phyloP scores from a whole-genome alignment of 1,284 basidiomycete genomes.

The Bjerkandera adusta region DNA sequence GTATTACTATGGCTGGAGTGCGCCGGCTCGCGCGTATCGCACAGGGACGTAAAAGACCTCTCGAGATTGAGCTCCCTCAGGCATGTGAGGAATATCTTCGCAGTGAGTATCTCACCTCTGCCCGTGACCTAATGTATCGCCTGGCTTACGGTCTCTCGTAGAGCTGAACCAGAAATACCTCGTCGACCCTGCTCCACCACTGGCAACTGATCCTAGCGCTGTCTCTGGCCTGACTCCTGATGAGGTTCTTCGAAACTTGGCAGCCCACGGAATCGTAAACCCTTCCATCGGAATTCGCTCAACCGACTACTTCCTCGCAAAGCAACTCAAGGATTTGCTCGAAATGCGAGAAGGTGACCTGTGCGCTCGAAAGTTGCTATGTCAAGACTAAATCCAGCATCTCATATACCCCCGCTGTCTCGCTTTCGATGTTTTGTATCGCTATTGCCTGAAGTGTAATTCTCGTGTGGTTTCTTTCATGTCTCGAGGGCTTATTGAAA shows the following conservation, averaged over 20 bases:
- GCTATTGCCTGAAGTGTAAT: not conserved
- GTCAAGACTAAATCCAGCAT: slow-evolving; percentile 16
- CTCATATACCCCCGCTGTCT: too few relatives aligned
- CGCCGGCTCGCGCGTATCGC: slow-evolving; percentile 46
- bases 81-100: slow-evolving; percentile 52
- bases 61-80: slow-evolving; percentile 52
- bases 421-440: not conserved
- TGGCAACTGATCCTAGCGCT: slow-evolving; percentile 42
- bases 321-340: slow-evolving; percentile 33
- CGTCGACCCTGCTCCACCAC: slow-evolving; percentile 42
- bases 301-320: slow-evolving; percentile 29
- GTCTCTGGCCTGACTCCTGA: slow-evolving; percentile 41
- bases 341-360: slow-evolving; percentile 46
- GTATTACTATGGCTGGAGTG: slow-evolving; percentile 53
- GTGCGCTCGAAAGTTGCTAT: slow-evolving; percentile 46
- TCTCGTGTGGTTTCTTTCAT: too few relatives aligned
- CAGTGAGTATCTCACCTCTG: slow-evolving; percentile 34
- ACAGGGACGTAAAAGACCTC: slow-evolving; percentile 27
- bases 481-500: too few relatives aligned
- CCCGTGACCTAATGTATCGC: not conserved
- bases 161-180: slow-evolving; percentile 47
- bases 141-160: slow-evolving; percentile 22
- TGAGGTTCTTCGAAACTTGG: slow-evolving; percentile 54
- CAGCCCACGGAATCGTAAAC: slow-evolving; percentile 42
- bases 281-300: slow-evolving; percentile 27